These are phyloP conservation scores for Microbotryum scabiosae DNA, from an alignment of 1,284 basidiomycete species.

Conservation along the genomic window DNA sequence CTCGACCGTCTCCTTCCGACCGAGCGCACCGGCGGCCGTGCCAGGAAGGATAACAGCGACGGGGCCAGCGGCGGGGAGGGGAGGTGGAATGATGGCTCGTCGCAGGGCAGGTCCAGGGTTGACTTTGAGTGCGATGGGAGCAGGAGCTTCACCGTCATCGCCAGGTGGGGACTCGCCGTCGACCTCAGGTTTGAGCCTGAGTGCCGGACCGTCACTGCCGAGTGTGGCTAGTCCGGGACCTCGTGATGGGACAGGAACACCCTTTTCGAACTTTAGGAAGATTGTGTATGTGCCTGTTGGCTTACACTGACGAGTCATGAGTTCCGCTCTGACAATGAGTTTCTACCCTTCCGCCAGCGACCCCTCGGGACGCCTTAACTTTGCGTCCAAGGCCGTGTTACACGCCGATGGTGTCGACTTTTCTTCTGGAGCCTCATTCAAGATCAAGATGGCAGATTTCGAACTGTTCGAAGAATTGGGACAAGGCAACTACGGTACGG, in stretches of 20 bases:
- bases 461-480: slow-evolving; percentile 86
- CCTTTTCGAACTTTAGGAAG: slow-evolving; percentile 86
- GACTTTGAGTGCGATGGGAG: slow-evolving; percentile 39
- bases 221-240: slow-evolving; percentile 1
- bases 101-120: slow-evolving; percentile 37
- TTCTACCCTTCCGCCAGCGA: slow-evolving; percentile 44
- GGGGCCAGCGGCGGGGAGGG: slow-evolving; percentile 31
- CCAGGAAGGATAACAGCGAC: slow-evolving; percentile 3
- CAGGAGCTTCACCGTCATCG: slow-evolving; percentile 21
- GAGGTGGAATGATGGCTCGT: slow-evolving; percentile 35
- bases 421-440: slow-evolving; percentile 80
- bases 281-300: slow-evolving; percentile 63
- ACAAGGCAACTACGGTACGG: slow-evolving; percentile 93
- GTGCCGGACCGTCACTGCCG: slow-evolving; percentile 7
- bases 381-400: slow-evolving; percentile 83
- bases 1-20: slow-evolving; percentile 35
- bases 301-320: background rate
- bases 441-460: slow-evolving; percentile 79
- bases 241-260: slow-evolving; percentile 47
- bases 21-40: slow-evolving; percentile 26
- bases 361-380: slow-evolving; percentile 87
- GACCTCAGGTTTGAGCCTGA: background rate
- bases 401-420: slow-evolving; percentile 93
- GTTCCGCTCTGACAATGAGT: slow-evolving; percentile 2
- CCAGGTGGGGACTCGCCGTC: background rate